These are phyloP conservation scores for Cardamine chenopodiifolia DNA, from an alignment of 345 rosid genomes.

Conservation along the genomic window DNA sequence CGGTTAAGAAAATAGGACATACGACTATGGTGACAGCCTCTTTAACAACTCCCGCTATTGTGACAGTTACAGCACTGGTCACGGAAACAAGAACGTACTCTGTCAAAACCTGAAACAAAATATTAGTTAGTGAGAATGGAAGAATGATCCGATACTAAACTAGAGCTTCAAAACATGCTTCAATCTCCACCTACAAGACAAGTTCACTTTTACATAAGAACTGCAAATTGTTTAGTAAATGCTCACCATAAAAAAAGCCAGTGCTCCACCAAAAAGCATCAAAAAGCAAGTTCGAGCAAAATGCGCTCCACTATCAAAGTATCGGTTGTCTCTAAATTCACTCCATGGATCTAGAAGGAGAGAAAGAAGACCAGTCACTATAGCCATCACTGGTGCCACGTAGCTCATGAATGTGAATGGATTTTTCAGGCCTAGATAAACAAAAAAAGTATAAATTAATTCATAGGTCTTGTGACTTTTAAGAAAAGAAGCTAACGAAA, in stretches of 20 bases:
- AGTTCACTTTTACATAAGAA: conserved; percentile 1
- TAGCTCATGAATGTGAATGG: conserved; percentile 86
- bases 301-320: conserved; percentile 81
- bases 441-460: conserved; percentile 25
- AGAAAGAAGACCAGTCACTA: conserved; percentile 78
- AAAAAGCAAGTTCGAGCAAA: conserved; percentile 79
- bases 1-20: conserved; percentile 23
- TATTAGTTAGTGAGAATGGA: conserved; percentile 21
- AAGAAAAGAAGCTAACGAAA: not conserved
- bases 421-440: conserved; percentile 79
- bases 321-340: conserved; percentile 66
- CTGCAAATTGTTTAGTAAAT: conserved; percentile 2
- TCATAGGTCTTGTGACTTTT: not conserved
- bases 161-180: conserved; percentile 6
- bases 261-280: conserved; percentile 95
- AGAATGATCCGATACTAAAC: not conserved
- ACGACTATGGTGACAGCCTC: conserved; percentile 98
- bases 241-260: conserved; percentile 92
- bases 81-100: conserved; percentile 93
- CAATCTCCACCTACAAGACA: conserved; percentile 2
- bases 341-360: conserved; percentile 93
- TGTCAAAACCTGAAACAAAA: conserved; percentile 75
- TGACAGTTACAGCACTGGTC: conserved; percentile 98
- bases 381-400: conserved; percentile 89
- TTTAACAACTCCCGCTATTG: conserved; percentile 98